phyloP scores from a whole-genome alignment of 1,284 basidiomycete species.

The Polyporus tsugae region DNA sequence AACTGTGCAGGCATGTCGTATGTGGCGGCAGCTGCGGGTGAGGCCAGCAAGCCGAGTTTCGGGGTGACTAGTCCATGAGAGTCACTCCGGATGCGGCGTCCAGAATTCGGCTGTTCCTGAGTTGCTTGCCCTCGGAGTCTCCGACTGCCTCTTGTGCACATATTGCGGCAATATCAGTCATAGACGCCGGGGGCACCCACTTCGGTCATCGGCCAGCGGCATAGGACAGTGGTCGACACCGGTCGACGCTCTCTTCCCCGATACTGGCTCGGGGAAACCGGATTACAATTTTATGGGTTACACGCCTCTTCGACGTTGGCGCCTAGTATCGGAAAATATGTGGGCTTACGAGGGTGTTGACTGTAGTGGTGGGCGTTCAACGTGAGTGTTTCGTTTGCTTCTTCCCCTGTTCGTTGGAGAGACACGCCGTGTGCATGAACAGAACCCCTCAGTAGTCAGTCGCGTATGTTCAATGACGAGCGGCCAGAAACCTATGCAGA shows the following conservation, averaged over 20 bases:
- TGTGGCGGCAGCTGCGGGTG: conserved; percentile 10
- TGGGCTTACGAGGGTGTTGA: neutral
- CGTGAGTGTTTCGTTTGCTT: neutral
- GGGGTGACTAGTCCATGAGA: neutral
- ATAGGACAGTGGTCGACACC: neutral
- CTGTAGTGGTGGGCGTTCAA: neutral
- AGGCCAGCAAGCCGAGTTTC: conserved; percentile 15
- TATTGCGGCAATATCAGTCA: conserved; percentile 11
- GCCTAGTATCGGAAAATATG: neutral
- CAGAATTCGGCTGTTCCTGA: conserved; percentile 16
- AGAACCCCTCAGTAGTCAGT: neutral
- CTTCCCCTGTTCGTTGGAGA: neutral
- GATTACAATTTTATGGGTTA: neutral
- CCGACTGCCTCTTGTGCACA: conserved; percentile 22
- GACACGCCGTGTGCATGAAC: neutral
- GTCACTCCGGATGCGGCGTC: neutral
- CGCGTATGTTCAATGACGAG: neutral
- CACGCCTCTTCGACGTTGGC: neutral
- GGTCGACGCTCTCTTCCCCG: neutral
- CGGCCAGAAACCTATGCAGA: neutral
- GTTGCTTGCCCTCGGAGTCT: conserved; percentile 15
- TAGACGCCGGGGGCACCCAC: neutral
- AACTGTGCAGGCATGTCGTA: neutral
- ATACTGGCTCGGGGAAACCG: neutral
- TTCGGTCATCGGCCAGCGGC: neutral